These are phyloP conservation scores for Solidago caesia DNA, from an alignment of 129 eudicot species.

Conservation along the genomic window DNA sequence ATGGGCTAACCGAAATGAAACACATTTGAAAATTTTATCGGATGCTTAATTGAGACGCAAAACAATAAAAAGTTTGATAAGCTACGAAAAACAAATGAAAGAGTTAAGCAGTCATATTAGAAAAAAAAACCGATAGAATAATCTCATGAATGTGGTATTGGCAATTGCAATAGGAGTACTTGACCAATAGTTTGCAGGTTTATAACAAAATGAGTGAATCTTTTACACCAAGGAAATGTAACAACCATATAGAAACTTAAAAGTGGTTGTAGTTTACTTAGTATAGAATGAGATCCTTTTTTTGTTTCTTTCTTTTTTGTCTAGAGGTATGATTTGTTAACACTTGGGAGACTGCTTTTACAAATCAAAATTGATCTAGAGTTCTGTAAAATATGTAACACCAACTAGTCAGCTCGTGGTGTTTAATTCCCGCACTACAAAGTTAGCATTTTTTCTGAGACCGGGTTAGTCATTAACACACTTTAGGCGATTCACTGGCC, in stretches of 20 bases:
- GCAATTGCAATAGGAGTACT: background rate
- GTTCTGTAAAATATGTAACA: too few relatives aligned
- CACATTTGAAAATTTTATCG: too few relatives aligned
- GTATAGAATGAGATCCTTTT: background rate
- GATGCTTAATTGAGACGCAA: too few relatives aligned
- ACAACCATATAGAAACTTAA: background rate
- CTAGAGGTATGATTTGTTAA: too few relatives aligned
- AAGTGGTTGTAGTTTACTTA: background rate
- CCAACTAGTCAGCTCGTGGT: too few relatives aligned
- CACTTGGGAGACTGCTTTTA: too few relatives aligned
- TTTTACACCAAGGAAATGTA: conserved; percentile 17
- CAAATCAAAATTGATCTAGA: too few relatives aligned
- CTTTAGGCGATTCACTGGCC: background rate
- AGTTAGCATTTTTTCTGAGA: too few relatives aligned
- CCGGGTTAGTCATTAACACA: background rate
- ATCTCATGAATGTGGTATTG: conserved; percentile 1
- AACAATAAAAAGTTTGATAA: background rate
- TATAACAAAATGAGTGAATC: conserved; percentile 16
- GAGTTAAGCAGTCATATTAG: background rate
- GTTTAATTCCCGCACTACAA: too few relatives aligned
- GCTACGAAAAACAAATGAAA: background rate
- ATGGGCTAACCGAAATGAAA: too few relatives aligned
- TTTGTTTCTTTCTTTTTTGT: too few relatives aligned
- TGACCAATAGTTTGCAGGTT: background rate
- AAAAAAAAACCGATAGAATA: background rate